Evolutionary conservation across 768 basidiomycete species (phyloP), one percentile per base, ranked within the genome.

Genomic region (Asterophora lycoperdoides): DNA sequence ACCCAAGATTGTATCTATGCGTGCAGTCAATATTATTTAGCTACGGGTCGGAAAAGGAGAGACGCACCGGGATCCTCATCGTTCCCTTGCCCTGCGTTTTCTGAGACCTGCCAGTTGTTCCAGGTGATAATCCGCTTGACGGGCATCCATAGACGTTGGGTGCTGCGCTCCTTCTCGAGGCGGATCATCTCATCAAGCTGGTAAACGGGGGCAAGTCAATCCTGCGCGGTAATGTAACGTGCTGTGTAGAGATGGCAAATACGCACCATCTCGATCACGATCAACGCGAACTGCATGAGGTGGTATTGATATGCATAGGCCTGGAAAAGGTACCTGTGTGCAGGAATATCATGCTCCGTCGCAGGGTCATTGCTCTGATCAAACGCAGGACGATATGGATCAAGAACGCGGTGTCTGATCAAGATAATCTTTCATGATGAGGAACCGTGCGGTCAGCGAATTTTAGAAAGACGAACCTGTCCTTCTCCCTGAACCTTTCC

Each of bases 271-370:
- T 72, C 70, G 9, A 71, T 48, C 0, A 75, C 49, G 37, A 71
- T 65, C 2, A 46, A 58, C 1, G 71, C 58, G 26, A 74, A 65
- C 43, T 71, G 72, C 18, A 73, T 66, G 26, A 76, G 59, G 54
- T 77, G 77, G 54, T 76, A 78, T 48, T 90, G 84, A 60, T 86
- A 89, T 23, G 86, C 77, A 56, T 83, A 89, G 42, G 82, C 85
- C 48, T 86, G 70, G 56, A 90, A 90, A 7, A 90, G 68, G 59
- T 82, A 80, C 34, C 81, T 78, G 63, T 89, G 86, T 0, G 81
- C 77, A 0, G 79, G 80, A 10, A 73, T 65, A 6, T 77, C 74
- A n/a, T 65, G 52, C 63, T 66, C 47, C 63, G 63, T 20, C 10
- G 20, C 3, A 20, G 19, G 20, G 4, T 55, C 49, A 13, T 34